Base-by-base conservation (phyloP, 768 basidiomycete genomes). In the Russula vinacea region DNA sequence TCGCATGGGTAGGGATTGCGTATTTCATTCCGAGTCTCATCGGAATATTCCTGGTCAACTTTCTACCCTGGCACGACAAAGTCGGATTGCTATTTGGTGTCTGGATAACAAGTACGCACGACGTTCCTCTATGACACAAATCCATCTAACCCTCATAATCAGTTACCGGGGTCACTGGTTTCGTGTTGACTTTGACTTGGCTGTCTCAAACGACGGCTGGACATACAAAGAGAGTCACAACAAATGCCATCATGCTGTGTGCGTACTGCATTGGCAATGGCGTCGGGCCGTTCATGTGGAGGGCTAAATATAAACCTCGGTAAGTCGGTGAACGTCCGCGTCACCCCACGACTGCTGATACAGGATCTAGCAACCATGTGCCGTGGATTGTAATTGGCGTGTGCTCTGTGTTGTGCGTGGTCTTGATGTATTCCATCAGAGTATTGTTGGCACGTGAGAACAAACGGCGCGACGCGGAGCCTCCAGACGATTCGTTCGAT, bases 351-450 rank as follows among this genome's bases (percentile, higher is more conserved):
- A 10, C 7, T 22, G 22, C 35, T 39, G 16, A 56, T 42, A 16
- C 8, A 32, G 33, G 42, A 22, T 50, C 17, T 19, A 87, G 88
- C 55, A 88, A 90, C 67, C 85, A 80, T 61, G 73, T 91, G 33
- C 90, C 90, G 2, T 92, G 91, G 90, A 81, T 81, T 58, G 79
- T 92, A 68, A 91, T 92, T 62, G 83, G 86, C 3, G 71, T 84
- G 57, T 88, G 86, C 74, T 85, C 86, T 71, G 65, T 76, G 10
- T 62, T 72, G 35, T 85, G 86, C 73, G 83, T 86, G 52, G 35
- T 76, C 13, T 58, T 82, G 68, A 53, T 81, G 17, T 75, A 85
- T 26, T 26, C 71, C 45, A 83, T 92, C 62, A 84, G 88, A 26
- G 74, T 68, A 60, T 50, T 84, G 32, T 79, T 92, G 44, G 71